Evolutionary conservation across 2,329 filamentous ascomycete genomes (phyloP), one percentile per base, ranked within the genome.

Genomic region (Alternaria rosae): DNA sequence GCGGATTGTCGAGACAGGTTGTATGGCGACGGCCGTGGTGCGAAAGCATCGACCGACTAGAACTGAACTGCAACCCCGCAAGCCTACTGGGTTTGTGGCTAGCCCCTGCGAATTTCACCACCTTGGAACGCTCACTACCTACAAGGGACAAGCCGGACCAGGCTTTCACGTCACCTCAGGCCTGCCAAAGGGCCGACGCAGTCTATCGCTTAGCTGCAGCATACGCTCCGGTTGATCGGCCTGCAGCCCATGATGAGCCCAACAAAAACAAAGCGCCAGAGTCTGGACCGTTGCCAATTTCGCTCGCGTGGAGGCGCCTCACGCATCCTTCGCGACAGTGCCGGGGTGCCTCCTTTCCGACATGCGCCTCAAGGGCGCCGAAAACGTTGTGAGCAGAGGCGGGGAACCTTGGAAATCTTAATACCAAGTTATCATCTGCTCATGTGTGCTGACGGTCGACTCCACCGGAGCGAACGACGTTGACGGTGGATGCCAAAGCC

Each of bases 221-320:
- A 51, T 35, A 47, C 32, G 47, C 57, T 52, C 32, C 63, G 59
- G 62, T 26, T 62, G 59, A 68, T 68, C 65, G 64, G 64, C 64
- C 59, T 62, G 59, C 66, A 65, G 64, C n/a, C n/a, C n/a, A n/a
- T n/a, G n/a, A 38, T 38, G 35, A n/a, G n/a, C 61, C 63, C 66
- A 66, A 68, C 64, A 64, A 41, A 62, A 59, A 51, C 23, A 45
- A 45, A 44, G 35, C 42, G 30, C 35, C 44, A 15, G 54, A 57
- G 64, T 59, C 66, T 68, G 54, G 66, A 67, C 61, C 64, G 54
- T 44, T 62, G 63, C 63, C 48, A 45, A 28, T 45, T 47, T n/a
- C 38, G 26, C 47, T 56, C 53, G 44, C 62, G 54, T 59, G 58
- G 57, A 26, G 25, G 21, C 61, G 25, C 57, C 30, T 30, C 25